These are phyloP conservation scores for Zygotorulaspora mrakii DNA, from an alignment of 1,139 yeast species.

Conservation along the genomic window DNA sequence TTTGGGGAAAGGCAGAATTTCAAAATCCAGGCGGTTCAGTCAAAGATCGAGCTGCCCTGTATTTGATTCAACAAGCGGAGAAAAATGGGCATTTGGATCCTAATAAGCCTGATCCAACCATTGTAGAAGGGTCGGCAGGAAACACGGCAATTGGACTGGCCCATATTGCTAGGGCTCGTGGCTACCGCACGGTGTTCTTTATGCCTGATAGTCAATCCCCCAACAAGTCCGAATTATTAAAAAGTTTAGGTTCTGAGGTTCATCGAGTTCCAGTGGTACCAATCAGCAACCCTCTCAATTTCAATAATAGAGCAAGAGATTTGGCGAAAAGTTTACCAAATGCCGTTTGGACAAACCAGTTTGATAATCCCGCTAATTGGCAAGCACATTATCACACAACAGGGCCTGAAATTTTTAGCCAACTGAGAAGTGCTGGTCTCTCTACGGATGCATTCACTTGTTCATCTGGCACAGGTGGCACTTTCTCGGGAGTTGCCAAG, in stretches of 20 bases:
- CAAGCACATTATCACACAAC: constrained; percentile 89
- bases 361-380: constrained; percentile 81
- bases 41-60: constrained; percentile 86
- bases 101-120: constrained; percentile 39
- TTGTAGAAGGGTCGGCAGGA: constrained; percentile 70
- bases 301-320: constrained; percentile 78
- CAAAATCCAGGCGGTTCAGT: constrained; percentile 96
- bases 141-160: constrained; percentile 91
- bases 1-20: constrained; percentile 85
- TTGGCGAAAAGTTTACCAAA: constrained; percentile 72
- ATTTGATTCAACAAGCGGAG: constrained; percentile 76
- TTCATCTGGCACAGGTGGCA: constrained; percentile 89
- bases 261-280: constrained; percentile 90
- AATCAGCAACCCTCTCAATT: constrained; percentile 72
- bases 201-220: constrained; percentile 89
- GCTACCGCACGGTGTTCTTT: constrained; percentile 78
- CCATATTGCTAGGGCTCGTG: constrained; percentile 78
- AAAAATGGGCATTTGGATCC: constrained; percentile 55
- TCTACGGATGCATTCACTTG: constrained; percentile 81
- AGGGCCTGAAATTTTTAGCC: constrained; percentile 93
- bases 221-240: constrained; percentile 67
- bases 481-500: constrained; percentile 78
- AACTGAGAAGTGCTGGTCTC: constrained; percentile 41
- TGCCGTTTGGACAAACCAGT: constrained; percentile 91
- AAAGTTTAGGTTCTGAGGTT: constrained; percentile 78